These are phyloP conservation scores for Diaporthe sp. DNA, from an alignment of 2,329 filamentous ascomycete species.

Conservation along the genomic window DNA sequence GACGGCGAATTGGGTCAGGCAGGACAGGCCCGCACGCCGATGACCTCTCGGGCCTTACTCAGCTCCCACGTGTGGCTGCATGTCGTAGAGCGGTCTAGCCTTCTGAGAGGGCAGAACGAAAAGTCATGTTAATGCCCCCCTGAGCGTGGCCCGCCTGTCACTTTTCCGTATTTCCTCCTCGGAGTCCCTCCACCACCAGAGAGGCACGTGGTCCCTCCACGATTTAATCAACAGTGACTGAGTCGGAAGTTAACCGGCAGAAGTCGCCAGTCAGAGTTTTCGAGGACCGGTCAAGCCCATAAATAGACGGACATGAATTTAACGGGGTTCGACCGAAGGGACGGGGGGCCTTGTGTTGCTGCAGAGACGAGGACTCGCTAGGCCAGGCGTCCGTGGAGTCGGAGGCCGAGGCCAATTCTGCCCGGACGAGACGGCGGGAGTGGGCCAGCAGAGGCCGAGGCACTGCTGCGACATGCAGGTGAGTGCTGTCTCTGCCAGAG, in stretches of 20 bases:
- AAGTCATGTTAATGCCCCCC: constrained; percentile 1
- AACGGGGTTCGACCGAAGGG: constrained; percentile 1
- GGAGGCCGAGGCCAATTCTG: constrained; percentile 13
- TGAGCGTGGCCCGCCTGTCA: not conserved
- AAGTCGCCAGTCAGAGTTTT: not conserved
- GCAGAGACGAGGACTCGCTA: not conserved
- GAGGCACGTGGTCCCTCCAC: not conserved
- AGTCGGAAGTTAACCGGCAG: constrained; percentile 1
- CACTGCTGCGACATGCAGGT: constrained; percentile 1
- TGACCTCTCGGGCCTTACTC: constrained; percentile 28
- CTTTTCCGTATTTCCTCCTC: not conserved
- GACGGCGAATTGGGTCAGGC: not conserved
- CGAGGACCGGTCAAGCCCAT: not conserved
- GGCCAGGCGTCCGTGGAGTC: constrained; percentile 1
- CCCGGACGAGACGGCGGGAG: not conserved
- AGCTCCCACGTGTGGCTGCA: constrained; percentile 31
- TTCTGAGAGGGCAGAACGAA: not conserved
- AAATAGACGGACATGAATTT: not conserved
- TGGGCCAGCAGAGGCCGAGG: constrained; percentile 1
- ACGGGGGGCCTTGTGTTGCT: not conserved
- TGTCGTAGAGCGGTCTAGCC: constrained; percentile 11
- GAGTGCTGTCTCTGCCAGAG: not conserved
- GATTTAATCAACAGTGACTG: not conserved
- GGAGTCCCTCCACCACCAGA: not conserved
- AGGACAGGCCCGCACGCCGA: not conserved